Percentiles rank a stretch among this genome's conserved stretches.
phyloP scores from a whole-genome alignment of 2,329 filamentous ascomycete genomes.

The Cladosporium sp. region DNA sequence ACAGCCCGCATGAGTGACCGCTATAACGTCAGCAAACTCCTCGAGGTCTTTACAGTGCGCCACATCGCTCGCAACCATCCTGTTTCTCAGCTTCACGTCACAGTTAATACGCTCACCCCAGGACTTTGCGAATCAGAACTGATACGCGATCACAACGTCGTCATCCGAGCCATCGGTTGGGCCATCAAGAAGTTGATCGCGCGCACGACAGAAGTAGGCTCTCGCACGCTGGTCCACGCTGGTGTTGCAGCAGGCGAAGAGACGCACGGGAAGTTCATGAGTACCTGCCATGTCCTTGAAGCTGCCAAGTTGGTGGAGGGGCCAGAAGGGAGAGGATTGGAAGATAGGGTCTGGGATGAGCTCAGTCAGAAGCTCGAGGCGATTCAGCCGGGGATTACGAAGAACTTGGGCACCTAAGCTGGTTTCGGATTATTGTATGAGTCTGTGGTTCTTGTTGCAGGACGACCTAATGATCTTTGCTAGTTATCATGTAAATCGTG shows the following conservation, averaged over 20 bases:
- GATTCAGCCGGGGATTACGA: constrained; percentile 38
- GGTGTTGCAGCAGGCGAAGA: constrained; percentile 26
- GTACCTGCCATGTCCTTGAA: constrained; percentile 14
- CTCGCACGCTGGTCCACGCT: constrained; percentile 43
- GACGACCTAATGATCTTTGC: background rate
- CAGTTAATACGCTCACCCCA: constrained; percentile 55
- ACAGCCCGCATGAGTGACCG: constrained; percentile 42
- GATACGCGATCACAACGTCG: constrained; percentile 37
- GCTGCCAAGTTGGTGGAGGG: constrained; percentile 39
- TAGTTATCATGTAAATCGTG: background rate
- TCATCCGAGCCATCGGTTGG: constrained; percentile 14
- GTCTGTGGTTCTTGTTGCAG: background rate
- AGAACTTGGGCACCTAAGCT: constrained; percentile 23
- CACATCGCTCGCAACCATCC: constrained; percentile 33
- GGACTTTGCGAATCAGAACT: constrained; percentile 55
- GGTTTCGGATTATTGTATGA: background rate
- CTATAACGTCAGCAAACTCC: constrained; percentile 50
- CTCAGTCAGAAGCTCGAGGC: constrained; percentile 41
- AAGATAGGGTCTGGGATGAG: constrained; percentile 44
- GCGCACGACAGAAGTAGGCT: constrained; percentile 43
- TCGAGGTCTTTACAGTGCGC: constrained; percentile 50
- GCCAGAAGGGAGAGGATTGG: constrained; percentile 38
- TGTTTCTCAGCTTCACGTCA: constrained; percentile 39
- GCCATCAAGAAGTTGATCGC: constrained; percentile 32
- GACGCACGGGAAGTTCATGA: constrained; percentile 20